These are phyloP conservation scores for Nemania diffusa DNA, from an alignment of 2,329 filamentous ascomycete species.

Conservation along the genomic window DNA sequence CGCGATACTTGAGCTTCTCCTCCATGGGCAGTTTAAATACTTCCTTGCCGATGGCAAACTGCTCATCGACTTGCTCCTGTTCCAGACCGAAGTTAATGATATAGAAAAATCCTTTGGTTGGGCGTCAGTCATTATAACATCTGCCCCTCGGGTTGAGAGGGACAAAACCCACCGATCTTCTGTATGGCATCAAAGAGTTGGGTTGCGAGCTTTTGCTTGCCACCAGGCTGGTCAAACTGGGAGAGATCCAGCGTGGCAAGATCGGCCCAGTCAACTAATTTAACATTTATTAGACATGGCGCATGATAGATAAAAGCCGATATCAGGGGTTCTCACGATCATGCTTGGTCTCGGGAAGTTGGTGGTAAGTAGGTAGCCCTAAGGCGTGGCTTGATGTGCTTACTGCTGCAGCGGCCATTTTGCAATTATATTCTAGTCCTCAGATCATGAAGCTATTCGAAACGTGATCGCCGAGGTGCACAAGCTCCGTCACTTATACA, in stretches of 20 bases:
- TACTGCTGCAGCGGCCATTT: constrained; percentile 38
- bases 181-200: constrained; percentile 66
- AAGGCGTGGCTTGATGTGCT: constrained; percentile 32
- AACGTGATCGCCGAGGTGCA: background rate
- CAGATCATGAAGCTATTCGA: constrained; percentile 4
- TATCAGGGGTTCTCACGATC: constrained; percentile 46
- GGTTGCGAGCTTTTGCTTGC: constrained; percentile 63
- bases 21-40: constrained; percentile 66
- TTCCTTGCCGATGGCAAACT: constrained; percentile 69
- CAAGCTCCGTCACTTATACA: constrained; percentile 1
- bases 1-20: constrained; percentile 68
- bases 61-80: constrained; percentile 68
- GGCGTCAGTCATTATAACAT: background rate
- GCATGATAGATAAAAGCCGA: background rate
- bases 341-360: constrained; percentile 50
- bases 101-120: constrained; percentile 66
- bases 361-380: constrained; percentile 48
- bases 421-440: constrained; percentile 18
- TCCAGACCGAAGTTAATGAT: constrained; percentile 70
- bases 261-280: constrained; percentile 61
- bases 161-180: constrained; percentile 49
- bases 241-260: constrained; percentile 67
- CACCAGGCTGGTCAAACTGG: constrained; percentile 63
- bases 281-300: background rate
- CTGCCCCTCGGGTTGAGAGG: too few relatives aligned